A percentile compares a stretch with the other conserved stretches of the same genome.
Conservation (phyloP, 2,329 filamentous ascomycete species). For the Elsinoe batatas region DNA sequence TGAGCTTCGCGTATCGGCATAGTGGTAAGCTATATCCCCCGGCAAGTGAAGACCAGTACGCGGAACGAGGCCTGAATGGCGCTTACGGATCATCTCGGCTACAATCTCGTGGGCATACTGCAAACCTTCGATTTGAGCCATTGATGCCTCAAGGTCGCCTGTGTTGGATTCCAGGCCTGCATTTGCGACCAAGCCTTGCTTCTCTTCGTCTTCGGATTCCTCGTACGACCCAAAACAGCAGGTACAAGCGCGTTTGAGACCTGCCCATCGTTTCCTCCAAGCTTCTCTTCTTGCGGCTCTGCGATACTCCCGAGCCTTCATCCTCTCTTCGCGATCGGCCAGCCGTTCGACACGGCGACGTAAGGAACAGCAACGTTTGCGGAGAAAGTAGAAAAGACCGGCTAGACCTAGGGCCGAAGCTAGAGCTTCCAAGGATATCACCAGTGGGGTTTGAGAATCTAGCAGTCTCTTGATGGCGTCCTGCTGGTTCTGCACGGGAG, state of each 20-base stretch:
- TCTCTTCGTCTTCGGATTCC: slow-evolving; percentile 41
- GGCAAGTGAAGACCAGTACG: slow-evolving; percentile 15
- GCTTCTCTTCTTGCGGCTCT: slow-evolving; percentile 42
- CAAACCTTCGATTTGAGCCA: slow-evolving; percentile 41
- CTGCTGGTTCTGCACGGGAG: background rate
- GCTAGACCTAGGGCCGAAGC: slow-evolving; percentile 35
- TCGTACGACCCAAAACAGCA: slow-evolving; percentile 25
- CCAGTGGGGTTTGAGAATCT: slow-evolving; percentile 22
- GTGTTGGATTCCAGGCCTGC: slow-evolving; percentile 25
- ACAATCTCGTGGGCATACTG: slow-evolving; percentile 45
- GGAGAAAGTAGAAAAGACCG: slow-evolving; percentile 36
- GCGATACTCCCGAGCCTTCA: slow-evolving; percentile 42
- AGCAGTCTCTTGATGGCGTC: background rate
- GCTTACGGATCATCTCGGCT: slow-evolving; percentile 22
- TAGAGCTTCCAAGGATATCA: slow-evolving; percentile 36
- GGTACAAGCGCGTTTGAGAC: slow-evolving; percentile 22
- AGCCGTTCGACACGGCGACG: slow-evolving; percentile 44
- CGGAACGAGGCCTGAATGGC: slow-evolving; percentile 18
- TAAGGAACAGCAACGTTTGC: slow-evolving; percentile 39
- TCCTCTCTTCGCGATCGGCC: slow-evolving; percentile 45
- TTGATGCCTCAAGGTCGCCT: slow-evolving; percentile 37
- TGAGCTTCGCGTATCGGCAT: slow-evolving; percentile 19
- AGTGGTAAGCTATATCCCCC: background rate
- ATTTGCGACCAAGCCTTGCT: slow-evolving; percentile 38
- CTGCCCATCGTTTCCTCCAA: slow-evolving; percentile 42